A percentile compares a stretch with the other conserved stretches of the same genome.
These are phyloP conservation scores for Royoungia palumana DNA, from an alignment of 768 basidiomycete genomes.

Conservation along the genomic window DNA sequence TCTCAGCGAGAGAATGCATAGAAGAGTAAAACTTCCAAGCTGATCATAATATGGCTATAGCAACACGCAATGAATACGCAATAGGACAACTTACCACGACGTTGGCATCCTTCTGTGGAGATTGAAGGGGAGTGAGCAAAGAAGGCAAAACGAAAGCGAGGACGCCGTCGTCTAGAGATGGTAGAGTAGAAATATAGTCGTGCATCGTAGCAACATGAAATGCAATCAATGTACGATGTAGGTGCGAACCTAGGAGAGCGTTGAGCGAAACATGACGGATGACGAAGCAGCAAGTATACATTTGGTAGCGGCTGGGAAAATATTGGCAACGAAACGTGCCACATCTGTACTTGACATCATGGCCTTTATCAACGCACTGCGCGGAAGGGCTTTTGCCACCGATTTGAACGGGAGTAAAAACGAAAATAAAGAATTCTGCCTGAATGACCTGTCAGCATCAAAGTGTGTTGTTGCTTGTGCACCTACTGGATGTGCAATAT, in stretches of 20 bases:
- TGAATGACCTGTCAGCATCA: constrained; percentile 24
- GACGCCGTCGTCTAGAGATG: constrained; percentile 60
- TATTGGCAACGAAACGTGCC: constrained; percentile 63
- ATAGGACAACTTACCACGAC: constrained; percentile 43
- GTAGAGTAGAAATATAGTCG: constrained; percentile 66
- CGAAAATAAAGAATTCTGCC: constrained; percentile 59
- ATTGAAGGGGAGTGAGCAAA: constrained; percentile 54
- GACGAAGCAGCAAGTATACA: constrained; percentile 16
- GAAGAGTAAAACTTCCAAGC: constrained; percentile 73
- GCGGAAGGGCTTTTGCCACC: constrained; percentile 69
- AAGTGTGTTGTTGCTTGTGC: not conserved
- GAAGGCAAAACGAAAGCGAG: constrained; percentile 65
- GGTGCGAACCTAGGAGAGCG: constrained; percentile 29
- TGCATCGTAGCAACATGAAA: constrained; percentile 81
- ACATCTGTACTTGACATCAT: constrained; percentile 72
- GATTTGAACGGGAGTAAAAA: constrained; percentile 76
- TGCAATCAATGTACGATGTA: constrained; percentile 71
- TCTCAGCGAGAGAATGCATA: constrained; percentile 68
- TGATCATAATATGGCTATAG: constrained; percentile 22
- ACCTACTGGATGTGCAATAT: constrained; percentile 76
- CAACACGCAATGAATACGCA: not conserved
- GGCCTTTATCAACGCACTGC: constrained; percentile 67
- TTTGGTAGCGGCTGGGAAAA: constrained; percentile 61
- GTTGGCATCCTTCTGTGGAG: constrained; percentile 43
- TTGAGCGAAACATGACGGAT: constrained; percentile 1